These are phyloP conservation scores for Beauveria sp. DNA, from an alignment of 2,329 filamentous ascomycete genomes.

Conservation along the genomic window DNA sequence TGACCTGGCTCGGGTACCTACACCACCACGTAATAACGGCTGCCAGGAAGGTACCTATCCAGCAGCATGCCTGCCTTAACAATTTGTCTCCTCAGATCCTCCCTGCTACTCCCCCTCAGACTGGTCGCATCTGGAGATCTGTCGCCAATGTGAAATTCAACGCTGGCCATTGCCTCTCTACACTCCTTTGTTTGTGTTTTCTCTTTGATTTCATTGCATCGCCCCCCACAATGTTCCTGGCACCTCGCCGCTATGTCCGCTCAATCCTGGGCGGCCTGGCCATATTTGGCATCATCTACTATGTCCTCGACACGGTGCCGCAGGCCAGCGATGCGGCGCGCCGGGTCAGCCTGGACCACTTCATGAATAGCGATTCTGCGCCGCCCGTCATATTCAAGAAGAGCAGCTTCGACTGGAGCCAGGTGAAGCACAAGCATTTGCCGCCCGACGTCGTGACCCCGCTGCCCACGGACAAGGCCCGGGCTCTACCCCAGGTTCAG, in stretches of 20 bases:
- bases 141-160: neutral
- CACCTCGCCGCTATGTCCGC: constrained; percentile 7
- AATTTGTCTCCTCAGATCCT: neutral
- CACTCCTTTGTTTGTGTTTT: neutral
- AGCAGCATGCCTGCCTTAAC: neutral
- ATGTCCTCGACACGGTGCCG: neutral
- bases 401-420: constrained; percentile 31
- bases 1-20: too few species aligned
- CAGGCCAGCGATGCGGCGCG: neutral
- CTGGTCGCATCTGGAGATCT: neutral
- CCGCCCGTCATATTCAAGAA: constrained; percentile 13
- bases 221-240: neutral
- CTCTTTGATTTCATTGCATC: neutral
- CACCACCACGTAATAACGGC: too few species aligned
- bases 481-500: constrained; percentile 28
- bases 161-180: neutral
- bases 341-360: constrained; percentile 18
- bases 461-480: constrained; percentile 18
- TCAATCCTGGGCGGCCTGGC: constrained; percentile 3
- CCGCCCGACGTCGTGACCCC: constrained; percentile 17
- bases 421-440: constrained; percentile 20
- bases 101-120: neutral
- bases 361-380: constrained; percentile 22
- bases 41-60: neutral
- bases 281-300: constrained; percentile 7